Percentiles rank a stretch among this genome's conserved stretches.
phyloP scores from a whole-genome alignment of 805 yeast genomes.

The Kluyveromyces wickerhamii region DNA sequence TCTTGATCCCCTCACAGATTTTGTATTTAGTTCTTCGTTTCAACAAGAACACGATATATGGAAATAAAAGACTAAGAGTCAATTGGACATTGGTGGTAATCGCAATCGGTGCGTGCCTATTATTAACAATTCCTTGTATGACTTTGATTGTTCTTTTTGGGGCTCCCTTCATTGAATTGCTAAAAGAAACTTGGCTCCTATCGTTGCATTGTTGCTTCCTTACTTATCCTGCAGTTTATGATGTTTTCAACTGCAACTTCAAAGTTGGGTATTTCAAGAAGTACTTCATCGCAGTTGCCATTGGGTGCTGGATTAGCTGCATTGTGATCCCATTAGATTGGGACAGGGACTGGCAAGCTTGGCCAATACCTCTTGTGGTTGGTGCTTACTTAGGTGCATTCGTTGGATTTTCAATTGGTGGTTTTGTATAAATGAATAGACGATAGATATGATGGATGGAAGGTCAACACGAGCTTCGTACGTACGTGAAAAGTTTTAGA shows the following conservation, averaged over 20 bases:
- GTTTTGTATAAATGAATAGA: conserved; percentile 2
- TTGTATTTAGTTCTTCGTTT: conserved; percentile 30
- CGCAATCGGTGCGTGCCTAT: conserved; percentile 18
- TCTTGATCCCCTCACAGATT: conserved; percentile 30
- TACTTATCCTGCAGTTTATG: conserved; percentile 55
- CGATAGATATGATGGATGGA: neutral
- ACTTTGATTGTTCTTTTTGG: conserved; percentile 57
- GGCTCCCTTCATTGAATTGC: conserved; percentile 58
- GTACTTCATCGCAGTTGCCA: conserved; percentile 26
- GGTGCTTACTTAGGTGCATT: conserved; percentile 75
- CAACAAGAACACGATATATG: conserved; percentile 29
- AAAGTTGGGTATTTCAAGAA: conserved; percentile 37
- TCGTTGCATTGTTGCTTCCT: conserved; percentile 56
- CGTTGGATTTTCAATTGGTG: conserved; percentile 44
- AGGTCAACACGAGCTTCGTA: no score
- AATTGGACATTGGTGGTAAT: conserved; percentile 19
- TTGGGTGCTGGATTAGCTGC: conserved; percentile 91
- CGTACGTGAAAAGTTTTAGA: no score
- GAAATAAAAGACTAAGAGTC: conserved; percentile 26
- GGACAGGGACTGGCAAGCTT: conserved; percentile 95
- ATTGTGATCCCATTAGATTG: conserved; percentile 92
- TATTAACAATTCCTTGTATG: conserved; percentile 21
- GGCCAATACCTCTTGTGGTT: conserved; percentile 83
- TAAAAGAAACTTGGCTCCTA: conserved; percentile 49
- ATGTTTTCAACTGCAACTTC: conserved; percentile 46